phyloP scores from a whole-genome alignment of 2,329 filamentous ascomycete species.

The Kalmusia sp. region DNA sequence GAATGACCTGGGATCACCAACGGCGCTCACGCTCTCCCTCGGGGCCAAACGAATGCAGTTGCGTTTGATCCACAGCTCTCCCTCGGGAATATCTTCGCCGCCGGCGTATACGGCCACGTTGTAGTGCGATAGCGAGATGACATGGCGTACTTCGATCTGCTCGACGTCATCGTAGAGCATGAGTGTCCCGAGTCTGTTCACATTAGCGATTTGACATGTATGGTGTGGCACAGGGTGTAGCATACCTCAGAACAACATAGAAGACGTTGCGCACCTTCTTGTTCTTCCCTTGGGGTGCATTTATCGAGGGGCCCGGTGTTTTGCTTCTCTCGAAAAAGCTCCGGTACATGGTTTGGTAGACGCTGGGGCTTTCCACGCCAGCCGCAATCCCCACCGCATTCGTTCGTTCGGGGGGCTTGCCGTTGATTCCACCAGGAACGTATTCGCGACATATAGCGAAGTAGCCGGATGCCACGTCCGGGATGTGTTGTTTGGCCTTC shows the following conservation, averaged over 20 bases:
- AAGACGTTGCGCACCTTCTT: conserved; percentile 84
- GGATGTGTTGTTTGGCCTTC: conserved; percentile 55
- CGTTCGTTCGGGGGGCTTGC: conserved; percentile 85
- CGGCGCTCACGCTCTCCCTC: conserved; percentile 57
- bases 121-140: conserved; percentile 90
- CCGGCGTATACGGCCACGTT: conserved; percentile 85
- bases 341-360: conserved; percentile 98
- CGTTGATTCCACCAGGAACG: conserved; percentile 88
- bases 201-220: conserved; percentile 13
- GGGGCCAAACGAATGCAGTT: conserved; percentile 84
- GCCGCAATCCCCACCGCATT: conserved; percentile 82
- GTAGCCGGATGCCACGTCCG: conserved; percentile 86
- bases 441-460: conserved; percentile 96
- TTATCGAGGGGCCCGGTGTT: conserved; percentile 65
- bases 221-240: conserved; percentile 6
- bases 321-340: conserved; percentile 83
- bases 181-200: conserved; percentile 73
- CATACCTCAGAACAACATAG: conserved; percentile 85
- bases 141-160: conserved; percentile 93
- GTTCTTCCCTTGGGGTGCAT: conserved; percentile 58
- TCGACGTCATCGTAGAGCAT: conserved; percentile 98
- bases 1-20: conserved; percentile 79
- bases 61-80: conserved; percentile 93
- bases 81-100: conserved; percentile 79
- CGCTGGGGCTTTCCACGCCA: conserved; percentile 83